These are phyloP conservation scores for Sphagnum magellanicum DNA, from an alignment of 228 moss, liverwort and hornwort genomes.

Conservation along the genomic window DNA sequence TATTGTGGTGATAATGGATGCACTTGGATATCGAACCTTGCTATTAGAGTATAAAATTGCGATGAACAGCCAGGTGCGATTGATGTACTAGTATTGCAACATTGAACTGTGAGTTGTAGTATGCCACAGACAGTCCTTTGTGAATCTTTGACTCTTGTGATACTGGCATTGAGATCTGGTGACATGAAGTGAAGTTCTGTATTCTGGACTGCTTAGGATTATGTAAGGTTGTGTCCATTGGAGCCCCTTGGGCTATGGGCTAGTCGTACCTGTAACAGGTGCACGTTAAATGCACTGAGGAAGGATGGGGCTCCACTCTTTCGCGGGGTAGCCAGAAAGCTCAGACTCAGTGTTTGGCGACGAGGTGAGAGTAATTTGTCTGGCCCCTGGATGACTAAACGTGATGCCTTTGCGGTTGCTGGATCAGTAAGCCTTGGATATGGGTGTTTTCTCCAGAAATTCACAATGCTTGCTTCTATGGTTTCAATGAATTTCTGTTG, in stretches of 20 bases:
- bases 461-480: too few species aligned
- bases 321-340: constrained; percentile 91
- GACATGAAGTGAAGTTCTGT: constrained; percentile 49
- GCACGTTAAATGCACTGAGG: constrained; percentile 99
- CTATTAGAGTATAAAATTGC: constrained; percentile 6
- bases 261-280: constrained; percentile 99
- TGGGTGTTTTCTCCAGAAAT: background rate
- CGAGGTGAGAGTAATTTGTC: constrained; percentile 99
- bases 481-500: too few species aligned
- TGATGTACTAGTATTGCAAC: background rate
- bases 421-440: constrained; percentile 8
- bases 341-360: constrained; percentile 69
- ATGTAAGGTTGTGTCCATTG: constrained; percentile 51
- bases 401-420: constrained; percentile 27
- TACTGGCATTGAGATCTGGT: constrained; percentile 36
- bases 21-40: constrained; percentile 5
- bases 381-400: constrained; percentile 58
- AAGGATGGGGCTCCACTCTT: constrained; percentile 87
- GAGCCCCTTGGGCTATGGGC: constrained; percentile 74
- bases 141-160: constrained; percentile 42
- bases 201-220: constrained; percentile 62
- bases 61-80: constrained; percentile 4
- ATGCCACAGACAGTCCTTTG: constrained; percentile 20
- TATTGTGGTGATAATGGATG: constrained; percentile 28
- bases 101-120: background rate